phyloP scores from a whole-genome alignment of 1,284 basidiomycete genomes.

The Pulveroboletus sp. region DNA sequence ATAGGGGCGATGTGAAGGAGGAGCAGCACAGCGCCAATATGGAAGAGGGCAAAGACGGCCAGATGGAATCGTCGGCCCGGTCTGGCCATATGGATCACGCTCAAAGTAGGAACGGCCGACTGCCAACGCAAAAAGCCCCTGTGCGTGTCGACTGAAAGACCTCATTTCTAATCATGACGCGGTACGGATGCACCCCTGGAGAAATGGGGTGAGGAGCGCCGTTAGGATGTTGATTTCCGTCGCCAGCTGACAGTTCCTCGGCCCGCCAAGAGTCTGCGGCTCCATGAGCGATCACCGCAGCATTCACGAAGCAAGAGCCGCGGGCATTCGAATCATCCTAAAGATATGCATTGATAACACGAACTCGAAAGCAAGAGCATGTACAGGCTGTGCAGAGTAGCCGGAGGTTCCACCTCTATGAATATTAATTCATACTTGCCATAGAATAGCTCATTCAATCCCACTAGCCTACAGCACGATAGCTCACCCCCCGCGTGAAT shows the following conservation, averaged over 20 bases:
- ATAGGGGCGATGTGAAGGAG: slow-evolving; percentile 2
- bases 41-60: slow-evolving; percentile 3
- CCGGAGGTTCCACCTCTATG: slow-evolving; percentile 29
- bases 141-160: no score
- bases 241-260: no score
- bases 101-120: no score
- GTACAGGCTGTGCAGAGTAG: slow-evolving; percentile 30
- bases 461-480: slow-evolving; percentile 27
- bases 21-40: slow-evolving; percentile 1
- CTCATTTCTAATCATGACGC: no score
- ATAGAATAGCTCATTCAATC: slow-evolving; percentile 30
- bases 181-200: no score
- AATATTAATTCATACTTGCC: slow-evolving; percentile 24
- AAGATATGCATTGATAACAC: slow-evolving; percentile 18
- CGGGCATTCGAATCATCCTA: neutral
- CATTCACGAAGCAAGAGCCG: neutral
- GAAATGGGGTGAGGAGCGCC: no score
- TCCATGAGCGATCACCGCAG: neutral
- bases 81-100: neutral
- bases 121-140: no score
- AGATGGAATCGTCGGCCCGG: neutral
- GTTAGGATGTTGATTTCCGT: no score
- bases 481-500: neutral
- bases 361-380: slow-evolving; percentile 27
- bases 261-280: no score